phyloP scores from a whole-genome alignment of 2,329 filamentous ascomycete genomes.

The Kalmusia sp. region DNA sequence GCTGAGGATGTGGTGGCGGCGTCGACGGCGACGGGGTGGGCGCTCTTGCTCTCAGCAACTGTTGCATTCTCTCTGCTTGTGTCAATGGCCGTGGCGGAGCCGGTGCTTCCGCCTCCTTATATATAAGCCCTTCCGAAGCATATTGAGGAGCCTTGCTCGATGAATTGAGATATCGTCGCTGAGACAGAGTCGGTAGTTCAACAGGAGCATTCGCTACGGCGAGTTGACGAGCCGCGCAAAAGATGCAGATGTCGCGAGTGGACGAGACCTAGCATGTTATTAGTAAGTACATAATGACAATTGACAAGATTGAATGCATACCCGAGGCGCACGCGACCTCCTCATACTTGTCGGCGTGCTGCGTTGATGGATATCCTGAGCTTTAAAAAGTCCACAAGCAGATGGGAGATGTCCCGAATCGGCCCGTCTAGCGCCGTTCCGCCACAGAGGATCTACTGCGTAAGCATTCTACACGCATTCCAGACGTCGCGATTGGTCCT shows the following conservation, averaged over 20 bases:
- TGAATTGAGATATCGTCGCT: slow-evolving; percentile 41
- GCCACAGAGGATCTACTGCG: neutral
- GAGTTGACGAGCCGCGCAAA: slow-evolving; percentile 46
- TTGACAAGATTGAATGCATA: slow-evolving; percentile 15
- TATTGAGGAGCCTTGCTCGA: slow-evolving; percentile 39
- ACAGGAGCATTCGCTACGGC: slow-evolving; percentile 24
- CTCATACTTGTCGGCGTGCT: slow-evolving; percentile 30
- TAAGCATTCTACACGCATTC: neutral
- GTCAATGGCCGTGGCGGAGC: slow-evolving; percentile 26
- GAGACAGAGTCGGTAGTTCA: slow-evolving; percentile 23
- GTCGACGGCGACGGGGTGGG: slow-evolving; percentile 14
- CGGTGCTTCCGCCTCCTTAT: slow-evolving; percentile 34
- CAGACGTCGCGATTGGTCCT: neutral
- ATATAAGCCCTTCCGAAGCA: slow-evolving; percentile 33
- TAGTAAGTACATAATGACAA: neutral
- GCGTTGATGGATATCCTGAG: slow-evolving; percentile 4
- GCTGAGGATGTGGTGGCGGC: slow-evolving; percentile 14
- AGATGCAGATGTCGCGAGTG: slow-evolving; percentile 46
- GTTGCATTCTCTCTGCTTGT: slow-evolving; percentile 38
- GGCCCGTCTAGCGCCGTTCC: neutral
- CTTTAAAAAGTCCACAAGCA: slow-evolving; percentile 11
- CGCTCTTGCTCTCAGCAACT: slow-evolving; percentile 27
- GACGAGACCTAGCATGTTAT: slow-evolving; percentile 34
- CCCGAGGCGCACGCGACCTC: slow-evolving; percentile 38
- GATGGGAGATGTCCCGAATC: neutral